These are phyloP conservation scores for Monilinia vaccinii-corymbosi DNA, from an alignment of 2,329 filamentous ascomycete species.

Conservation along the genomic window DNA sequence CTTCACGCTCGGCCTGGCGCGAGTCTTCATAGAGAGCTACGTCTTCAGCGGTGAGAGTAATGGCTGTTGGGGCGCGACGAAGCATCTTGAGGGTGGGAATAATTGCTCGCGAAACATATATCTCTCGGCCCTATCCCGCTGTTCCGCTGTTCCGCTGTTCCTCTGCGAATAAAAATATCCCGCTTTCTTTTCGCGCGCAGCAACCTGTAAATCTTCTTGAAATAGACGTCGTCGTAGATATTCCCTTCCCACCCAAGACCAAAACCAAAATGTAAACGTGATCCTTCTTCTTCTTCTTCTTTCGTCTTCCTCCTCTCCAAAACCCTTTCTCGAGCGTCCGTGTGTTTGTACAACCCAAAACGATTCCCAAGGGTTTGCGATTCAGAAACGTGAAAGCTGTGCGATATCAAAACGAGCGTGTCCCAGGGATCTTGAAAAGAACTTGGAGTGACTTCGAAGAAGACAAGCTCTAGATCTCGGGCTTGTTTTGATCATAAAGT, in stretches of 20 bases:
- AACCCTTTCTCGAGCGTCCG: background rate
- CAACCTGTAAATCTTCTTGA: background rate
- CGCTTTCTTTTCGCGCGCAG: background rate
- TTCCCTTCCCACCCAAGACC: background rate
- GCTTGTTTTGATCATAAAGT: too few relatives aligned
- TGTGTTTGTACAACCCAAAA: too few relatives aligned
- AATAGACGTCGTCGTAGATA: background rate
- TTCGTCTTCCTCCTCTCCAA: background rate
- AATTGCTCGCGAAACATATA: background rate
- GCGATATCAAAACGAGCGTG: background rate
- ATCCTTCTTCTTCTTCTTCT: background rate
- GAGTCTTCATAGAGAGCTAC: conserved; percentile 60
- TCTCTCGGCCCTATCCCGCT: background rate
- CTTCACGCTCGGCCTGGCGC: conserved; percentile 25
- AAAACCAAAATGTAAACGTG: background rate
- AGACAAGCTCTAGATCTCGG: too few relatives aligned
- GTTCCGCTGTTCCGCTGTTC: background rate
- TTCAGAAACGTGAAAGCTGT: background rate
- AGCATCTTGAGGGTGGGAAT: conserved; percentile 41
- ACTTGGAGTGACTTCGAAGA: background rate
- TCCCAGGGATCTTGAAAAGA: background rate
- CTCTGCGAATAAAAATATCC: background rate
- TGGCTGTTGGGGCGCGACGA: conserved; percentile 57
- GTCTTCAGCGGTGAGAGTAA: conserved; percentile 61
- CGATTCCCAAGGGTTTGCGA: background rate